A percentile compares a stretch with the other conserved stretches of the same genome.
These are phyloP conservation scores for Oidiodendron maius DNA, from an alignment of 495 filamentous ascomycete species.

Conservation along the genomic window DNA sequence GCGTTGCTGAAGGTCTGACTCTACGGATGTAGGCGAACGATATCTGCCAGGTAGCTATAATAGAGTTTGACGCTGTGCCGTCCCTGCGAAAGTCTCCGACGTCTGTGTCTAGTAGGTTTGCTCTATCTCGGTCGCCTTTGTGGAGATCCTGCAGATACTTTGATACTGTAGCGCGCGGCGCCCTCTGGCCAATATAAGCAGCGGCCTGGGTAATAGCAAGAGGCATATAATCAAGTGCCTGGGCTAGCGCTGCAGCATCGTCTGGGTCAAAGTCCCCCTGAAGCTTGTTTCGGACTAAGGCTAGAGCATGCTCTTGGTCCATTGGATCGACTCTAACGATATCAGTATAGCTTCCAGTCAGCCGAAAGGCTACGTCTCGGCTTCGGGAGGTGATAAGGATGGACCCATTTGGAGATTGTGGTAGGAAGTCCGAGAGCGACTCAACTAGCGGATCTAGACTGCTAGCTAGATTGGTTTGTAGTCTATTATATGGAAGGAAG, in stretches of 20 bases:
- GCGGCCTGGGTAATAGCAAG: too few species aligned
- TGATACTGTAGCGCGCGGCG: neutral
- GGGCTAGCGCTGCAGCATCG: slow-evolving; percentile 4
- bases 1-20: neutral
- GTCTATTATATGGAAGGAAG: slow-evolving; percentile 24
- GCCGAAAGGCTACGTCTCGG: slow-evolving; percentile 20
- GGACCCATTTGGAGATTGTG: slow-evolving; percentile 19
- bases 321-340: slow-evolving; percentile 5
- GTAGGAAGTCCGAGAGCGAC: slow-evolving; percentile 23
- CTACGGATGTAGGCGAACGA: slow-evolving; percentile 36
- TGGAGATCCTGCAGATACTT: neutral
- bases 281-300: slow-evolving; percentile 12
- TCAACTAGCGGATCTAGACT: slow-evolving; percentile 7
- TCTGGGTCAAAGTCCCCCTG: slow-evolving; percentile 9
- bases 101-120: slow-evolving; percentile 7
- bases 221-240: neutral
- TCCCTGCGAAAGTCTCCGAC: slow-evolving; percentile 23
- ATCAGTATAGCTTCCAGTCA: slow-evolving; percentile 6
- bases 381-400: slow-evolving; percentile 30
- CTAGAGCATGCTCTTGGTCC: slow-evolving; percentile 6
- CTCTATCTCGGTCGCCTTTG: slow-evolving; percentile 1
- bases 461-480: neutral
- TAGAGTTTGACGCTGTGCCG: slow-evolving; percentile 17
- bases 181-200: neutral
- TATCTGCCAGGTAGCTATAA: too few species aligned